These are phyloP conservation scores for Ceratocystis cacaofunesta DNA, from an alignment of 2,329 filamentous ascomycete genomes.

Conservation along the genomic window DNA sequence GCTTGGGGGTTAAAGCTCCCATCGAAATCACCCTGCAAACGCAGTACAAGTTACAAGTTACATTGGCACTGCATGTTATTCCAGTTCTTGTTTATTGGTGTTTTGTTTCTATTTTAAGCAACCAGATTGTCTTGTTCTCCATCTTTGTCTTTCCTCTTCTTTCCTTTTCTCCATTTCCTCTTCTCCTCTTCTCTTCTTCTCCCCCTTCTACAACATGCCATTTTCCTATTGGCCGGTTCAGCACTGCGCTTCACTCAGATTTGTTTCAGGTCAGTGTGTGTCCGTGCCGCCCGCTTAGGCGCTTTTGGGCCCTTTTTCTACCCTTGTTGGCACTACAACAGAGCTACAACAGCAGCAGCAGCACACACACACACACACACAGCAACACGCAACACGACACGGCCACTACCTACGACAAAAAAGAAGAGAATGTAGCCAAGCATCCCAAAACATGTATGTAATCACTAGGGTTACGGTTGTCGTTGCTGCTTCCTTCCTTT, in stretches of 20 bases:
- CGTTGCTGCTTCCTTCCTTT: neutral
- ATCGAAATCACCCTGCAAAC: neutral
- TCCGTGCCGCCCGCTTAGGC: constrained; percentile 12
- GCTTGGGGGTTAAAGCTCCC: too few relatives aligned
- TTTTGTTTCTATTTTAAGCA: constrained; percentile 13
- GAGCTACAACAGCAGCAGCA: neutral
- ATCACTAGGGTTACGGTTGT: too few relatives aligned
- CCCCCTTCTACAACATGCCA: neutral
- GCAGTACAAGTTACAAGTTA: neutral
- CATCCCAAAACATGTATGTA: too few relatives aligned
- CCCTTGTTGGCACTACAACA: neutral
- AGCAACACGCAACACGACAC: too few relatives aligned
- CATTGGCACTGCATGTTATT: neutral
- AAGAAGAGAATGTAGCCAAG: too few relatives aligned
- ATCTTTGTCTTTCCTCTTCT: too few relatives aligned
- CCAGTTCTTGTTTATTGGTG: neutral
- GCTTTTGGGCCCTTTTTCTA: neutral
- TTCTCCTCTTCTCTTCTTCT: neutral
- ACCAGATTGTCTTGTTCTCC: too few relatives aligned
- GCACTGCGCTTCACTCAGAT: constrained; percentile 8
- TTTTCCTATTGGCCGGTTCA: constrained; percentile 7
- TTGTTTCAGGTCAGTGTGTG: constrained; percentile 17
- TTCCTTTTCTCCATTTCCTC: too few relatives aligned
- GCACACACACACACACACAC: too few relatives aligned
- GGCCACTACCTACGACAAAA: too few relatives aligned